Base-by-base conservation (phyloP, 2,329 filamentous ascomycete genomes). In the Thielaviopsis punctulata region DNA sequence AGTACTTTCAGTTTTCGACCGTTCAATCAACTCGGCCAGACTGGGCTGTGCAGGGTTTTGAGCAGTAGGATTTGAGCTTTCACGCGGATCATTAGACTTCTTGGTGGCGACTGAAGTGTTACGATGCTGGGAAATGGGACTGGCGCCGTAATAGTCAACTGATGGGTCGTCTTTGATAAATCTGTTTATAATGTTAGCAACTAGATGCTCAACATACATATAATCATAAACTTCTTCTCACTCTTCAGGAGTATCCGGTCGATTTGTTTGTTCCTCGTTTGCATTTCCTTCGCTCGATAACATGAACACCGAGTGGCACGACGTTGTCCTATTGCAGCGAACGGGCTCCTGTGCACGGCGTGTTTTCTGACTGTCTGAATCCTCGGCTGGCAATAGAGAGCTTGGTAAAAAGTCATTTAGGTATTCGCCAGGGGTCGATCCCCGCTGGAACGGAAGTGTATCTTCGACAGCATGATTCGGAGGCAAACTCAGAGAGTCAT, bases 331-430 rank as follows among this genome's bases (percentile, higher is more conserved):
- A 4, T 19, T 41, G 36, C n/a, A 15, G 13, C n/a, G 19, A 15
- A 41, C 19, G 8, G 36, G 36, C n/a, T 49, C 23, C 24, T 44
- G 23, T 4, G 36, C 46, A 18, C 21, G 36, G 25, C 53, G 15
- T 7, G 53, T 55, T 27, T 41, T 50, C 24, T 55, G 53, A 23
- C 53, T 55, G 21, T 55, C 53, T 8, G 50, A 49, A 10, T 52
- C 53, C 21, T 55, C 53, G 4, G 19, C 39, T 3, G 22, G 41
- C 10, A 51, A 43, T 30, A 55, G 33, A 19, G 53, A 55, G 13
- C 53, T 55, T n/a, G 53, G 53, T 15, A 55, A 33, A 10, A 51
- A 36, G 21, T 54, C 49, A 22, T 51, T 49, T 12, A 54, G 19
- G 18, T 51, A 48, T 15, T 54, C 48, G 3, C 48, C 52, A 22